phyloP scores from a whole-genome alignment of 179 eudicot species.

The Silene vulgaris region DNA sequence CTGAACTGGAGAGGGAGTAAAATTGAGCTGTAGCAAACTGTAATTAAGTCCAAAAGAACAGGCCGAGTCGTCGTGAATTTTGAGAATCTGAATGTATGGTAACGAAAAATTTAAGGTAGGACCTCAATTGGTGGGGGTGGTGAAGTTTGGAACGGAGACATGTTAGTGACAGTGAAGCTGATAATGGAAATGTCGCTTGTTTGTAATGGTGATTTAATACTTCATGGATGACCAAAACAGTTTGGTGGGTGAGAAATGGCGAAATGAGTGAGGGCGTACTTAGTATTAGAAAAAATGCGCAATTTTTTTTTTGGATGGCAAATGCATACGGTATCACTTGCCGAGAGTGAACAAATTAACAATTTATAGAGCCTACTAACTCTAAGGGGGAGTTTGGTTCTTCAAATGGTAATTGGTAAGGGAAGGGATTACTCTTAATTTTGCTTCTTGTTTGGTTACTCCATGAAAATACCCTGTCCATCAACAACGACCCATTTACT shows the following conservation, averaged over 20 bases:
- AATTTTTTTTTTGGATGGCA: too few relatives aligned
- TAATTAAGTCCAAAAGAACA: background rate
- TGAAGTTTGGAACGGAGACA: background rate
- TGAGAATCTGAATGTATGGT: background rate
- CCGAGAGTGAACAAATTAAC: too few relatives aligned
- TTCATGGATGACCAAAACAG: background rate
- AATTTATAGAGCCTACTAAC: too few relatives aligned
- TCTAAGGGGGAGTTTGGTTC: too few relatives aligned
- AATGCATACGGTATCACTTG: too few relatives aligned
- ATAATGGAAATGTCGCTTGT: background rate
- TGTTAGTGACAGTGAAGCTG: background rate
- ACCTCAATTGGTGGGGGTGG: background rate
- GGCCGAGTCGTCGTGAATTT: background rate
- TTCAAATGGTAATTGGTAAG: too few relatives aligned
- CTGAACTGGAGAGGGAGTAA: background rate
- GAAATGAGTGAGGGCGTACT: background rate
- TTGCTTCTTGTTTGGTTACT: too few relatives aligned
- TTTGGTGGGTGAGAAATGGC: background rate
- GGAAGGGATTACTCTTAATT: too few relatives aligned
- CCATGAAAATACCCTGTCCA: too few relatives aligned
- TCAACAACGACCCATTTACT: too few relatives aligned
- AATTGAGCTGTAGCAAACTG: background rate
- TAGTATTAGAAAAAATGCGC: too few relatives aligned
- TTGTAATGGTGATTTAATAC: background rate
- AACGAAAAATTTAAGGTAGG: background rate